Evolutionary conservation across 495 filamentous ascomycete genomes (phyloP).

Genomic region (Lentithecium fluviatile): DNA sequence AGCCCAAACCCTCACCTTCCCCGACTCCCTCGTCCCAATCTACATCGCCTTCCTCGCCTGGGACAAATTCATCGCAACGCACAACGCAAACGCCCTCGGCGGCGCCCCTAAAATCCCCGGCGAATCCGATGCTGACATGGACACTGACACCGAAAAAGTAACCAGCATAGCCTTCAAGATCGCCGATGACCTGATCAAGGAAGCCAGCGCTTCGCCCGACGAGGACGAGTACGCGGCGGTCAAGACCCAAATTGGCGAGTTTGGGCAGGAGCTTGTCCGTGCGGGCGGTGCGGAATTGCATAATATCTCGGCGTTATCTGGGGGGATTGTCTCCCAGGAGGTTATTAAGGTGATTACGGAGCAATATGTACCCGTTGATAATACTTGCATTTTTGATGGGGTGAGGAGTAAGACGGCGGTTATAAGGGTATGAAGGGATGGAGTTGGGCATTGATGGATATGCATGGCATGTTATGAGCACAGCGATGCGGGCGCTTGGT

Average conservation of each 20-base stretch:
- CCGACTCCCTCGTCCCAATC: slow-evolving; percentile 68
- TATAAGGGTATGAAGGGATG: slow-evolving; percentile 44
- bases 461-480: too few species aligned
- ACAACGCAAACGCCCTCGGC: slow-evolving; percentile 32
- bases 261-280: slow-evolving; percentile 50
- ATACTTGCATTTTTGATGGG: slow-evolving; percentile 91
- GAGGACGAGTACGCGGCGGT: slow-evolving; percentile 50
- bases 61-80: slow-evolving; percentile 50
- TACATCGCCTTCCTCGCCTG: slow-evolving; percentile 73
- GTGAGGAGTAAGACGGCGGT: slow-evolving; percentile 76
- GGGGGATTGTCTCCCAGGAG: slow-evolving; percentile 93
- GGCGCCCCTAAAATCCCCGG: slow-evolving; percentile 30
- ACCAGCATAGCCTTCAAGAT: slow-evolving; percentile 44
- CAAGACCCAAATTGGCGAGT: slow-evolving; percentile 42
- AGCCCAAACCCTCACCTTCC: slow-evolving; percentile 42
- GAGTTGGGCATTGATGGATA: too few species aligned
- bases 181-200: slow-evolving; percentile 50
- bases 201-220: slow-evolving; percentile 47
- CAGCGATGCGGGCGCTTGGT: too few species aligned
- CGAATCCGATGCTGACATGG: slow-evolving; percentile 28
- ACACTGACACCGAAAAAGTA: slow-evolving; percentile 36
- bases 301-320: slow-evolving; percentile 86
- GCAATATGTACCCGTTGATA: slow-evolving; percentile 94
- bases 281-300: slow-evolving; percentile 86
- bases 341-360: slow-evolving; percentile 92